phyloP scores from a whole-genome alignment of 768 basidiomycete species.

The Mycena maculata region DNA sequence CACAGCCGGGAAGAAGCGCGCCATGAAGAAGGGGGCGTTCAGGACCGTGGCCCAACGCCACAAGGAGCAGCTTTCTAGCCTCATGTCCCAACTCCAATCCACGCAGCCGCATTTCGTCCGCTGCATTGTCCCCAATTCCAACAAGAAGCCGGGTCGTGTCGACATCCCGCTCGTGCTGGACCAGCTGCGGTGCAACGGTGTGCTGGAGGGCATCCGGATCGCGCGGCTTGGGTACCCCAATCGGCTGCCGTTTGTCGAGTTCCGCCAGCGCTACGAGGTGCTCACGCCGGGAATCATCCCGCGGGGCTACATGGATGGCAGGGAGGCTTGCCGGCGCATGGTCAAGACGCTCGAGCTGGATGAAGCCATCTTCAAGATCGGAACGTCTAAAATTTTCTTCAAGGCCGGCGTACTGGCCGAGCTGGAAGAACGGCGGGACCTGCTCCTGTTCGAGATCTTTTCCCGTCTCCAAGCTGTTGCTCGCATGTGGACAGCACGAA shows the following conservation, averaged over 20 bases:
- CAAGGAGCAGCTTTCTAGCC: conserved; percentile 91
- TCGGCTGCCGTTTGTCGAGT: conserved; percentile 95
- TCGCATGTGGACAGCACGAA: conserved; percentile 85
- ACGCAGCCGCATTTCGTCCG: conserved; percentile 99
- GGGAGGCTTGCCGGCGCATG: conserved; percentile 93
- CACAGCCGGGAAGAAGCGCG: conserved; percentile 72
- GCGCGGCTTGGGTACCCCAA: conserved; percentile 98
- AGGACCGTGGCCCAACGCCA: conserved; percentile 95
- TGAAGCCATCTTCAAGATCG: conserved; percentile 86
- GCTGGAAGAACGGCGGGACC: conserved; percentile 92
- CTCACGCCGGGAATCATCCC: conserved; percentile 94
- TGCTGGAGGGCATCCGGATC: conserved; percentile 97
- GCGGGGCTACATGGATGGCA: conserved; percentile 96
- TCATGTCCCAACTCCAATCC: conserved; percentile 91
- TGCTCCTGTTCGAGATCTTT: conserved; percentile 89
- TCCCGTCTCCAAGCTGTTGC: conserved; percentile 88
- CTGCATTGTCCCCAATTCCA: conserved; percentile 94
- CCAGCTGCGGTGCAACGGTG: conserved; percentile 98
- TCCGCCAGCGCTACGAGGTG: conserved; percentile 96
- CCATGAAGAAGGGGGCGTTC: conserved; percentile 95
- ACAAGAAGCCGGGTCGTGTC: conserved; percentile 91
- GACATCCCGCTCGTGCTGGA: conserved; percentile 96
- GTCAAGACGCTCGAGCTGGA: conserved; percentile 91
- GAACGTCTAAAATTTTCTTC: conserved; percentile 98
- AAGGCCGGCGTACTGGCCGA: conserved; percentile 98